These are phyloP conservation scores for Trametes pubescens DNA, from an alignment of 1,284 basidiomycete genomes.

Conservation along the genomic window DNA sequence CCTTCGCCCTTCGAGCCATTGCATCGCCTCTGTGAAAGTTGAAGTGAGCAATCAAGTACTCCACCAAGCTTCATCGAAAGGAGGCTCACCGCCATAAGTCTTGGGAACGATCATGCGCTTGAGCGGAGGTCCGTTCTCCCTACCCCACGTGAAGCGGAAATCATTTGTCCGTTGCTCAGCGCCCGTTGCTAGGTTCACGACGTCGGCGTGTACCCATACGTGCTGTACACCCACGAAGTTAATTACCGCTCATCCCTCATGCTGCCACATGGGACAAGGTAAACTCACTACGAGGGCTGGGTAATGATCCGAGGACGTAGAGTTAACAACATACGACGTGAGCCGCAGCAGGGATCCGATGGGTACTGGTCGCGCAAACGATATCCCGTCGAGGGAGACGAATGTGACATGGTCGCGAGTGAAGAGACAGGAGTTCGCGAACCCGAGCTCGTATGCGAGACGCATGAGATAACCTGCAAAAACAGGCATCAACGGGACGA, in stretches of 20 bases:
- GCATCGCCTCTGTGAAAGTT: slow-evolving; percentile 71
- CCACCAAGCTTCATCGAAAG: background rate
- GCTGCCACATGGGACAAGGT: background rate
- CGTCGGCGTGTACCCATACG: slow-evolving; percentile 78
- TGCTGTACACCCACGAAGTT: slow-evolving; percentile 51
- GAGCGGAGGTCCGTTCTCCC: slow-evolving; percentile 50
- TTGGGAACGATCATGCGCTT: slow-evolving; percentile 70
- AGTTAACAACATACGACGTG: slow-evolving; percentile 72
- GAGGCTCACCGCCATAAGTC: slow-evolving; percentile 66
- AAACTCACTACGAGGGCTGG: slow-evolving; percentile 61
- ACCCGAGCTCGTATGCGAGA: slow-evolving; percentile 80
- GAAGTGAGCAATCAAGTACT: background rate
- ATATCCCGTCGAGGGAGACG: slow-evolving; percentile 81
- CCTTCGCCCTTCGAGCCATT: slow-evolving; percentile 81
- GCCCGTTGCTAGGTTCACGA: slow-evolving; percentile 78
- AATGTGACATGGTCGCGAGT: slow-evolving; percentile 75
- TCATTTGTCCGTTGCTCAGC: slow-evolving; percentile 74
- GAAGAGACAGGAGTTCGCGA: slow-evolving; percentile 77
- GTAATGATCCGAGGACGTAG: slow-evolving; percentile 51
- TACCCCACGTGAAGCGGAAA: slow-evolving; percentile 74
- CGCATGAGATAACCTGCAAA: slow-evolving; percentile 61
- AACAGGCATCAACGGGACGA: background rate
- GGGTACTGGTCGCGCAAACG: slow-evolving; percentile 82
- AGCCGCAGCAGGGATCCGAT: slow-evolving; percentile 83
- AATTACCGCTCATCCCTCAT: background rate